Base-by-base conservation (phyloP, 345 rosid species). In the Rhizophora apiculata region DNA sequence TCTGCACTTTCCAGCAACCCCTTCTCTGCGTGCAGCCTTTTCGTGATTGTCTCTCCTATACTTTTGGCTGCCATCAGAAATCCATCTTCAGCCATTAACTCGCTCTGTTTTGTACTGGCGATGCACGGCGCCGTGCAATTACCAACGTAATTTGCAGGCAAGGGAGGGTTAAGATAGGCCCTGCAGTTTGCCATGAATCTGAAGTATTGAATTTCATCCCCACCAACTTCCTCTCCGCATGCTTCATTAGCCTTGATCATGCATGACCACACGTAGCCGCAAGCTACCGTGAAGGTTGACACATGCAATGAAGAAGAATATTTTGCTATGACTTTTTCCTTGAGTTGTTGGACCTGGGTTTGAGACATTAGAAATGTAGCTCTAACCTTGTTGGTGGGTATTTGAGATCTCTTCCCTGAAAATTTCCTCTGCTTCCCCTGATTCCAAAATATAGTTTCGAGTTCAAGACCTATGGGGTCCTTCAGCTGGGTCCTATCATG, bases 131-230 rank as follows among this genome's bases (percentile, higher is more conserved):
- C 80, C 34, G 80, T 21, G 29, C 86, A 82, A 56, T 86, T 86
- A 1, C 87, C 85, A 43, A 83, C 82, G 64, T 82, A 86, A 1
- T 80, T 76, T 3, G 34, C 30, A 4, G 84, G 84, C 52, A 82
- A 49, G 0, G 71, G 69, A 16, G 36, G 66, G 43, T 76, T 72
- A 10, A 67, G 29, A 15, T 84, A 80, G 26, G 46, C 48, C 43
- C 82, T 75, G 63, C 78, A 80, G 24, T 83, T 80, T 5, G 78
- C 75, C 0, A 48, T 37, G 7, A 66, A 54, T 22, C 36, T 11
- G 8, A 69, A 78, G 49, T 73, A 37, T 76, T 30, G 71, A 24
- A 65, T 4, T 16, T 37, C 4, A 5, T 77, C 72, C 59, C 15
- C 63, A 8, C 5, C 13, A 30, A 6, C 21, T 2, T 31, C 63